Conservation (phyloP, 768 basidiomycete species). For the Holtermanniella nyarrowii region DNA sequence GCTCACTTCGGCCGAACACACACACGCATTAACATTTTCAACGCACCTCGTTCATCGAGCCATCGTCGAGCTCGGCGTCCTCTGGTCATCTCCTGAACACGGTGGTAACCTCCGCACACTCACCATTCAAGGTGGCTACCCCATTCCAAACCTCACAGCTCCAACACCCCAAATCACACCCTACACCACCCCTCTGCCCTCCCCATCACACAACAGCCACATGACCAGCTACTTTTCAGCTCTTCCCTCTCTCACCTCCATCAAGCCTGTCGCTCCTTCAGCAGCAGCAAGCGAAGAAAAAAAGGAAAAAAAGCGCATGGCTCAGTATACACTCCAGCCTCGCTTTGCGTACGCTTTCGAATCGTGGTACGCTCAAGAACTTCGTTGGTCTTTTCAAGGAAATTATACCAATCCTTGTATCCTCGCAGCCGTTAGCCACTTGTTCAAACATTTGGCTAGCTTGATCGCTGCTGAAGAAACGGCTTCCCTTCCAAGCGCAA, state of each 20-base stretch:
- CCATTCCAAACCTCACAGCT: slow-evolving; percentile 33
- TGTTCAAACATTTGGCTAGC: slow-evolving; percentile 16
- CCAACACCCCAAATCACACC: slow-evolving; percentile 34
- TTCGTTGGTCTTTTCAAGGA: slow-evolving; percentile 28
- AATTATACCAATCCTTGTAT: slow-evolving; percentile 30
- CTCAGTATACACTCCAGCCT: slow-evolving; percentile 28
- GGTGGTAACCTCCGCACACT: slow-evolving; percentile 20
- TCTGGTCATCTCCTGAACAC: slow-evolving; percentile 9
- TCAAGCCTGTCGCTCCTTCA: slow-evolving; percentile 23
- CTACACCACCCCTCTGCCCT: slow-evolving; percentile 23
- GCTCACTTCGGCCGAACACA: slow-evolving; percentile 23
- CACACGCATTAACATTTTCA: slow-evolving; percentile 21
- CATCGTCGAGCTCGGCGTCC: slow-evolving; percentile 27
- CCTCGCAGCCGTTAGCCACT: slow-evolving; percentile 17
- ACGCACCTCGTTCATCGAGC: slow-evolving; percentile 31
- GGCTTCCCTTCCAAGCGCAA: slow-evolving; percentile 15
- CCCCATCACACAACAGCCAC: slow-evolving; percentile 14
- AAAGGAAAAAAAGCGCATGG: slow-evolving; percentile 18
- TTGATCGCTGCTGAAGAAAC: slow-evolving; percentile 9
- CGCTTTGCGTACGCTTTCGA: slow-evolving; percentile 32
- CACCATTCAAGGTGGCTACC: slow-evolving; percentile 33
- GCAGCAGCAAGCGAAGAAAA: slow-evolving; percentile 15
- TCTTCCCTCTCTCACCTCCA: slow-evolving; percentile 22
- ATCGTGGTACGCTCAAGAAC: slow-evolving; percentile 20
- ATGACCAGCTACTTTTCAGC: slow-evolving; percentile 8